Evolutionary conservation across 1,284 basidiomycete species (phyloP), one percentile per base, ranked within the genome.

Genomic region (Pulchroboletus neoregius): DNA sequence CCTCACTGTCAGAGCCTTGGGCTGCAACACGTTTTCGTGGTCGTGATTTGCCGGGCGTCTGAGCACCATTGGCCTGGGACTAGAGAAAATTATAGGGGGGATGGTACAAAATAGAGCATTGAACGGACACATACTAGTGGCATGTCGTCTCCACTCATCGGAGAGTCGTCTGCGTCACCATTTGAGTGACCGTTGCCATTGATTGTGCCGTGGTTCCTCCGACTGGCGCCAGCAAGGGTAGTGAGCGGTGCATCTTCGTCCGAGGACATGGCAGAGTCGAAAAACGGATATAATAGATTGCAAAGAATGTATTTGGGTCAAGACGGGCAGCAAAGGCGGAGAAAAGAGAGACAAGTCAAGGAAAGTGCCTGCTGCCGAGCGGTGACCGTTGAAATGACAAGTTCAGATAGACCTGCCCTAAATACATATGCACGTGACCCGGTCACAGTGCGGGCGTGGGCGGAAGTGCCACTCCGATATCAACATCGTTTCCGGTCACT

Each of bases 231-330:
- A 42, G 66, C 42, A 51, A 71, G 70, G 33, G 70, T 65, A n/a
- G 74, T 76, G 35, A 87, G 74, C 10, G 83, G 79, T 58, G 73
- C 71, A 61, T 88, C 83, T 60, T 87, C 83, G 67, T 87, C 85
- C 10, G 79, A 80, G 48, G 72, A 66, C 71, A 78, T 76, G 46
- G 65, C 46, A 42, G 71, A 61, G 57, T 76, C 43, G 26, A 34
- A 38, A 42, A 43, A 39, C 1, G 31, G 39, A 37, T 39, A 18
- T 35, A 38, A 43, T 42, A 27, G 18, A 38, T 22, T 8, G 15
- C 36, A 43, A n/a, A 10, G 31, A 30, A 31, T 18, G 37, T 35
- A 11, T 15, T 28, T 38, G 20, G 18, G 15, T 49, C 47, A 43
- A 30, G 43, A 43, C 12, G n/a, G 26, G 26, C 44, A 31, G 22